These are phyloP conservation scores for Clausena lansium DNA, from an alignment of 345 rosid species.

Conservation along the genomic window DNA sequence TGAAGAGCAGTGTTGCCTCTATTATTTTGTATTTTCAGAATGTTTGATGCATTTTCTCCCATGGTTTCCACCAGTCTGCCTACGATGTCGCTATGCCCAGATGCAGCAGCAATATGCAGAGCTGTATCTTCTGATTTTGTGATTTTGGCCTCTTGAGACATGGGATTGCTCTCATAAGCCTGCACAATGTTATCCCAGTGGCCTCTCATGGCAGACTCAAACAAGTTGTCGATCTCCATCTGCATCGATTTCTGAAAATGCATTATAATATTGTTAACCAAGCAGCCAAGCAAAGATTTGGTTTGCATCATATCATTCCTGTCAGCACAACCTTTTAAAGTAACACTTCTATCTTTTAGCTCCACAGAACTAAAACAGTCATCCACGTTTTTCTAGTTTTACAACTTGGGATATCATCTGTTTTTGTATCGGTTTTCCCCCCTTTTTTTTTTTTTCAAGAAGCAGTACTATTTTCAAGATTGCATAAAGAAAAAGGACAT, in stretches of 20 bases:
- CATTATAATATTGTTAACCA: background rate
- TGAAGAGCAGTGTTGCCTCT: conserved; percentile 2
- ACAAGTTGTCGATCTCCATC: background rate
- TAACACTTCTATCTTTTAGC: too few relatives aligned
- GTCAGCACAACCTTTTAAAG: background rate
- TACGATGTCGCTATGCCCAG: background rate
- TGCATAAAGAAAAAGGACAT: too few relatives aligned
- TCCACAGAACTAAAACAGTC: background rate
- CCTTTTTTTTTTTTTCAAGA: too few relatives aligned
- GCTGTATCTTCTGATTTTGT: background rate
- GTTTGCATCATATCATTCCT: background rate
- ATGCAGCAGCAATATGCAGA: background rate
- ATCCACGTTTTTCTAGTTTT: background rate
- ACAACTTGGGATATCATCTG: too few relatives aligned
- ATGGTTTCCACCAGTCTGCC: background rate
- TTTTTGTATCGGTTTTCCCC: too few relatives aligned
- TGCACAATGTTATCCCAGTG: background rate
- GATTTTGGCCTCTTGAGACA: background rate
- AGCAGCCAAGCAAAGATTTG: background rate
- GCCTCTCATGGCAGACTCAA: background rate
- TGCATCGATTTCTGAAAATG: background rate
- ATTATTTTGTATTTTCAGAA: background rate
- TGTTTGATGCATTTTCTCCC: background rate
- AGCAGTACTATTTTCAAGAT: too few relatives aligned
- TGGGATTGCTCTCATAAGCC: background rate